A percentile compares a stretch with the other conserved stretches of the same genome.
Conservation (phyloP, 2,329 filamentous ascomycete genomes). For the Fusarium odoratissimum region DNA sequence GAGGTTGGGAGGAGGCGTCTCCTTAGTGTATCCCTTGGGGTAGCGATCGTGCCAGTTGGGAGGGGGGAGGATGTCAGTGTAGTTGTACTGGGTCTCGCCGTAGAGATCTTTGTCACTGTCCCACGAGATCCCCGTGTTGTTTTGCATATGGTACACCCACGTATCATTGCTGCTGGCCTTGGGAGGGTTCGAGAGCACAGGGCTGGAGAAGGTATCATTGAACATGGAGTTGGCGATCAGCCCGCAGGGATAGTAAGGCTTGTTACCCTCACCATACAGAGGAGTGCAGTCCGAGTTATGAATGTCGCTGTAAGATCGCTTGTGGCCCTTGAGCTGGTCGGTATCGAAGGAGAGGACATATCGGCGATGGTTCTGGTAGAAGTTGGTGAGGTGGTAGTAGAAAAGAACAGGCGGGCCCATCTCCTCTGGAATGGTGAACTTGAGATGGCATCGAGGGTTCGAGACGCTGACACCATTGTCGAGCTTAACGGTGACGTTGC, state of each 20-base stretch:
- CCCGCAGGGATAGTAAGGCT: conserved; percentile 92
- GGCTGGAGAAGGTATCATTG: conserved; percentile 86
- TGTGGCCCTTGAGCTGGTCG: conserved; percentile 80
- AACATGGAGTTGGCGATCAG: conserved; percentile 97
- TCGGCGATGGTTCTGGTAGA: conserved; percentile 98
- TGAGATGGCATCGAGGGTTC: conserved; percentile 74
- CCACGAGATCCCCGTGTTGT: conserved; percentile 85
- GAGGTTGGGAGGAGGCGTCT: conserved; percentile 76
- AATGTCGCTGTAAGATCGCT: conserved; percentile 70
- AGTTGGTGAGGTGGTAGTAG: conserved; percentile 97
- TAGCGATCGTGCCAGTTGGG: conserved; percentile 85
- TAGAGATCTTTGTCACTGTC: conserved; percentile 84
- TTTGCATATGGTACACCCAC: conserved; percentile 78
- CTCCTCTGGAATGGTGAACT: conserved; percentile 82
- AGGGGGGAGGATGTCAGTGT: conserved; percentile 77
- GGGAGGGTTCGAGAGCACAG: conserved; percentile 67
- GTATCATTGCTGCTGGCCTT: conserved; percentile 46
- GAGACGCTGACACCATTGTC: conserved; percentile 48
- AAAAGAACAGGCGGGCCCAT: conserved; percentile 87
- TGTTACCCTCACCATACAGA: conserved; percentile 68
- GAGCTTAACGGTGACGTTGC: conserved; percentile 51
- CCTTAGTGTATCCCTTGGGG: conserved; percentile 74
- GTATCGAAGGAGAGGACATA: conserved; percentile 92
- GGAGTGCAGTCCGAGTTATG: conserved; percentile 79
- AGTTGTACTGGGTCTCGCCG: conserved; percentile 73